Evolutionary conservation across 345 rosid genomes (phyloP).

Genomic region (Reutealis trisperma): DNA sequence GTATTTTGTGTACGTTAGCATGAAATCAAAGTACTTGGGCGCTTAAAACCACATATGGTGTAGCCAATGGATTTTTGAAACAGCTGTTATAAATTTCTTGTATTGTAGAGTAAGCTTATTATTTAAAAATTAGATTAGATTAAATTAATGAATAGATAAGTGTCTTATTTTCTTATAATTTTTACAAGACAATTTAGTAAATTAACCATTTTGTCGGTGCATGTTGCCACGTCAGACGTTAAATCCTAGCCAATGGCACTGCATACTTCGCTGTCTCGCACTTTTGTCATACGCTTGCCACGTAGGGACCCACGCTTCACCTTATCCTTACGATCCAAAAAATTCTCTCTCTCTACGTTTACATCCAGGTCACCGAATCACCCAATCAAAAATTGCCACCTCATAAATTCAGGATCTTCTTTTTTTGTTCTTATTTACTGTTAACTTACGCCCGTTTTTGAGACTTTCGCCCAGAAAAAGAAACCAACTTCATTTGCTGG

Average conservation of each 20-base stretch:
- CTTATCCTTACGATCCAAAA: not conserved
- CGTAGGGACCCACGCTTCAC: not conserved
- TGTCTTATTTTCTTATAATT: not conserved
- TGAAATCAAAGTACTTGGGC: not conserved
- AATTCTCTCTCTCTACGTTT: not conserved
- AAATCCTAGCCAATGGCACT: conserved; percentile 12
- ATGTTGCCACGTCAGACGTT: conserved; percentile 15
- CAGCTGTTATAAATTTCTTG: not conserved
- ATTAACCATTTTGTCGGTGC: conserved; percentile 16
- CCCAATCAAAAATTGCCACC: not conserved
- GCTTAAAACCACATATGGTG: conserved; percentile 1
- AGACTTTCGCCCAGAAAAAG: no score
- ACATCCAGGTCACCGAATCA: not conserved
- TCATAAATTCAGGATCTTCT: not conserved
- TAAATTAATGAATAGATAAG: not conserved
- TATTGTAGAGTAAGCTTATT: not conserved
- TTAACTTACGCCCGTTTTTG: no score
- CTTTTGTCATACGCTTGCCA: not conserved
- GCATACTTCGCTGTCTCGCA: conserved; percentile 15
- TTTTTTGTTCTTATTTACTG: not conserved
- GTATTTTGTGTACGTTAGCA: not conserved
- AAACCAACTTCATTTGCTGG: no score
- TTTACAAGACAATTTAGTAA: not conserved
- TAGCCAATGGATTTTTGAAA: conserved; percentile 1
- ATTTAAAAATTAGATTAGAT: no score